Evolutionary conservation across 2,329 filamentous ascomycete species (phyloP).

Genomic region (Neoscytalidium dimidiatum): DNA sequence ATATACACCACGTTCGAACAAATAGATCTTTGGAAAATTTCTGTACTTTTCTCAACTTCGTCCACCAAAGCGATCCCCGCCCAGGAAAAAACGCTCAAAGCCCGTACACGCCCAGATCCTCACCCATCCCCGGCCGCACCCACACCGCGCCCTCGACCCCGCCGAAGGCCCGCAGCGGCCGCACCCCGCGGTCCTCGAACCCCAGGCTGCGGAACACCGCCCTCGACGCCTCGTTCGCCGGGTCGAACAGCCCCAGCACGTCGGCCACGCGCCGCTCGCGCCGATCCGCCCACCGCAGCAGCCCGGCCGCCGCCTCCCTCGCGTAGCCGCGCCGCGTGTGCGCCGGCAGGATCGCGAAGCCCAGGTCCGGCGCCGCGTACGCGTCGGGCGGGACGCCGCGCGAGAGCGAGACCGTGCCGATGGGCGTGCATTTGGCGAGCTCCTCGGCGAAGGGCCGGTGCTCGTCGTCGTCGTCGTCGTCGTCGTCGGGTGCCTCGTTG

Average conservation of each 20-base stretch:
- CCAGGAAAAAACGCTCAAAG: background rate
- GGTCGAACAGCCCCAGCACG: conserved; percentile 23
- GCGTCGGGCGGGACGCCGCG: conserved; percentile 22
- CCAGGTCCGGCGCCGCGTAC: conserved; percentile 27
- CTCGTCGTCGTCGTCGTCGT: background rate
- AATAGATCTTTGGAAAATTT: no score
- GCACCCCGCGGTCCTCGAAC: conserved; percentile 25
- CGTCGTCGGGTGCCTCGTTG: background rate
- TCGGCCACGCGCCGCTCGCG: conserved; percentile 12
- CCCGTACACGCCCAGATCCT: conserved; percentile 20
- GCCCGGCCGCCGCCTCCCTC: conserved; percentile 21
- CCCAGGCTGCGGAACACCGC: conserved; percentile 26
- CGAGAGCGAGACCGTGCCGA: conserved; percentile 29
- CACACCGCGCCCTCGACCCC: conserved; percentile 21
- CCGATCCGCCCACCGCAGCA: conserved; percentile 17
- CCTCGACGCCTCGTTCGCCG: conserved; percentile 25
- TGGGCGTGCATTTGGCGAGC: conserved; percentile 21
- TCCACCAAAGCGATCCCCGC: no score
- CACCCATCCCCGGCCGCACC: conserved; percentile 19
- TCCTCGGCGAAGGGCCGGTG: background rate
- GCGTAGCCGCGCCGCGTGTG: conserved; percentile 28
- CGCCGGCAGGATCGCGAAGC: conserved; percentile 23
- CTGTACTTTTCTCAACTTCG: no score
- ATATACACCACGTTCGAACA: no score
- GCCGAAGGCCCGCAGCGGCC: conserved; percentile 20